These are phyloP conservation scores for Fusarium mangiferae DNA, from an alignment of 2,329 filamentous ascomycete genomes.

Conservation along the genomic window DNA sequence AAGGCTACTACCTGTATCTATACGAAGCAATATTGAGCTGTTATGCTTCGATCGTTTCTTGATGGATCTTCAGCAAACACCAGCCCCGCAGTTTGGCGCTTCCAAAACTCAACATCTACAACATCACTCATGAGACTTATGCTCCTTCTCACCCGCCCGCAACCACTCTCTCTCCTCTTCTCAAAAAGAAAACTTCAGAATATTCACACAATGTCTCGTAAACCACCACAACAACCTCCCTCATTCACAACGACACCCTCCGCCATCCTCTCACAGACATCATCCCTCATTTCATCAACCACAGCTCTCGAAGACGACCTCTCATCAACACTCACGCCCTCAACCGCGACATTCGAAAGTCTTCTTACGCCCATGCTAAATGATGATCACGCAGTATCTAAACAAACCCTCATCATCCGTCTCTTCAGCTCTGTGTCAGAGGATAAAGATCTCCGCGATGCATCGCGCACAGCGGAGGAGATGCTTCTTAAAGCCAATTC, in stretches of 20 bases:
- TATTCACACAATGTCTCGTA: slow-evolving; percentile 11
- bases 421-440: slow-evolving; percentile 43
- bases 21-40: background rate
- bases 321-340: slow-evolving; percentile 24
- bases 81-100: slow-evolving; percentile 16
- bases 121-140: slow-evolving; percentile 5
- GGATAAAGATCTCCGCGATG: slow-evolving; percentile 41
- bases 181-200: accelerated
- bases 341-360: slow-evolving; percentile 34
- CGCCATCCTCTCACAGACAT: slow-evolving; percentile 28
- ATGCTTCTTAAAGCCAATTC: slow-evolving; percentile 31
- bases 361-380: slow-evolving; percentile 36
- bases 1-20: background rate
- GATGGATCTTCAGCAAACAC: background rate
- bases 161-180: no score
- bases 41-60: background rate
- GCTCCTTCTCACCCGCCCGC: background rate
- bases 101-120: background rate
- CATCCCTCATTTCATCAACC: slow-evolving; percentile 50
- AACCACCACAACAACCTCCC: slow-evolving; percentile 38
- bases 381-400: slow-evolving; percentile 35
- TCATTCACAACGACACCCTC: slow-evolving; percentile 29
- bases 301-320: slow-evolving; percentile 36
- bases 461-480: slow-evolving; percentile 41
- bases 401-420: slow-evolving; percentile 28